Percentiles rank a stretch among this genome's conserved stretches.
These are phyloP conservation scores for Monosporascus cannonballus DNA, from an alignment of 2,329 filamentous ascomycete species.

Conservation along the genomic window DNA sequence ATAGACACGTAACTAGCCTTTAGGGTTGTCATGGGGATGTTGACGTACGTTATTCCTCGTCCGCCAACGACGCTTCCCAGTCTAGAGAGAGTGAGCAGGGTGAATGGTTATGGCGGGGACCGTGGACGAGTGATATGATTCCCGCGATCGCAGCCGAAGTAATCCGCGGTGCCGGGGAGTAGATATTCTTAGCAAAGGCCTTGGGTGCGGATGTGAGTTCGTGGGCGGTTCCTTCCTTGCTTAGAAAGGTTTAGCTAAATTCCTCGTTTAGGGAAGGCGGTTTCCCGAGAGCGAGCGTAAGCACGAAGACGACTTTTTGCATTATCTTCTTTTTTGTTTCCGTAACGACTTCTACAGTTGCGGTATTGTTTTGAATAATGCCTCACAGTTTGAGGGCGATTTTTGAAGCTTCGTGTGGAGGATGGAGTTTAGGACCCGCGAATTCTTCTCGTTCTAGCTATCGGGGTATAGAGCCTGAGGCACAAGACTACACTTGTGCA, in stretches of 20 bases:
- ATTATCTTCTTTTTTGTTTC: slow-evolving; percentile 69
- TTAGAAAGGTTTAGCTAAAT: slow-evolving; percentile 76
- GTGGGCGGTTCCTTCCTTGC: slow-evolving; percentile 59
- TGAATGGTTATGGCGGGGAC: slow-evolving; percentile 71
- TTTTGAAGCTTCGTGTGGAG: slow-evolving; percentile 78
- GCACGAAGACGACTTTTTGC: slow-evolving; percentile 69
- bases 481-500: slow-evolving; percentile 82
- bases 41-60: slow-evolving; percentile 71
- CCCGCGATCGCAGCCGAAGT: slow-evolving; percentile 55
- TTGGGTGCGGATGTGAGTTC: slow-evolving; percentile 60
- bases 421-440: slow-evolving; percentile 63
- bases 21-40: slow-evolving; percentile 67
- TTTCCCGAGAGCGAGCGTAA: slow-evolving; percentile 77
- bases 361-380: slow-evolving; percentile 35
- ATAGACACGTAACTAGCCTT: slow-evolving; percentile 70
- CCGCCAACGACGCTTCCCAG: slow-evolving; percentile 79
- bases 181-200: slow-evolving; percentile 65
- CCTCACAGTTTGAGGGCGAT: slow-evolving; percentile 64
- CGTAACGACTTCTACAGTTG: slow-evolving; percentile 33
- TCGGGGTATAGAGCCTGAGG: slow-evolving; percentile 79
- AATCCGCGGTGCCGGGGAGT: slow-evolving; percentile 51
- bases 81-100: slow-evolving; percentile 67
- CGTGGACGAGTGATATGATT: slow-evolving; percentile 78
- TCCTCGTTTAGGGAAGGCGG: slow-evolving; percentile 61
- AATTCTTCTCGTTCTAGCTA: slow-evolving; percentile 70